Conservation (phyloP, 73 alveolate species). For the Paramecium pentaurelia region DNA sequence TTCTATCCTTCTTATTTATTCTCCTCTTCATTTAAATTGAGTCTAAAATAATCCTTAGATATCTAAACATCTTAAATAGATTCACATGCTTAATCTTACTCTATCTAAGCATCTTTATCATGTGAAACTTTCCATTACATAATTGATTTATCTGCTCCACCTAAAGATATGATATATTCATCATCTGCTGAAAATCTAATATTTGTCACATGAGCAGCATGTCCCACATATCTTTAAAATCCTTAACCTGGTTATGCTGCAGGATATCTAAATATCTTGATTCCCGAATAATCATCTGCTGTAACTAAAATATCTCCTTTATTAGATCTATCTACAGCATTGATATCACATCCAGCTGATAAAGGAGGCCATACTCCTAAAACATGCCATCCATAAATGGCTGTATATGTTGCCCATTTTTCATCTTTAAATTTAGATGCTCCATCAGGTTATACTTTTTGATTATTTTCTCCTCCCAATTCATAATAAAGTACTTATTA, state of each 20-base stretch:
- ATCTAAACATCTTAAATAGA: slow-evolving; percentile 24
- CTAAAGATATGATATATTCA: slow-evolving; percentile 85
- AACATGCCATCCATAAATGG: slow-evolving; percentile 92
- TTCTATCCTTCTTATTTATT: neutral
- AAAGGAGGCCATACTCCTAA: slow-evolving; percentile 96
- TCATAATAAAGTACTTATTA: slow-evolving; percentile 78
- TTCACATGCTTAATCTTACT: neutral
- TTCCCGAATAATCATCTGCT: slow-evolving; percentile 92
- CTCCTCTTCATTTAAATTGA: neutral
- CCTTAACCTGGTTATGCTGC: slow-evolving; percentile 72
- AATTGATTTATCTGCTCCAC: slow-evolving; percentile 92
- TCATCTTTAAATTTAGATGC: slow-evolving; percentile 81
- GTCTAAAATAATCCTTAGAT: neutral
- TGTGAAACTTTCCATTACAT: slow-evolving; percentile 86
- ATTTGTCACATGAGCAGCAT: slow-evolving; percentile 74
- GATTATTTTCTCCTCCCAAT: slow-evolving; percentile 66
- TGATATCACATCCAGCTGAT: slow-evolving; percentile 94
- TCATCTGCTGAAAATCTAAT: slow-evolving; percentile 79
- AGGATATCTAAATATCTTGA: slow-evolving; percentile 92
- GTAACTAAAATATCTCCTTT: slow-evolving; percentile 81
- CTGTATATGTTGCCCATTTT: slow-evolving; percentile 75
- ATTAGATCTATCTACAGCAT: slow-evolving; percentile 82
- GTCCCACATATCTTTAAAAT: slow-evolving; percentile 81
- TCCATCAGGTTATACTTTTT: slow-evolving; percentile 66
- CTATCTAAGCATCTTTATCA: slow-evolving; percentile 7